Evolutionary conservation across 805 yeast species (phyloP), one percentile per base, ranked within the genome.

Genomic region (Lachancea kluyveri): DNA sequence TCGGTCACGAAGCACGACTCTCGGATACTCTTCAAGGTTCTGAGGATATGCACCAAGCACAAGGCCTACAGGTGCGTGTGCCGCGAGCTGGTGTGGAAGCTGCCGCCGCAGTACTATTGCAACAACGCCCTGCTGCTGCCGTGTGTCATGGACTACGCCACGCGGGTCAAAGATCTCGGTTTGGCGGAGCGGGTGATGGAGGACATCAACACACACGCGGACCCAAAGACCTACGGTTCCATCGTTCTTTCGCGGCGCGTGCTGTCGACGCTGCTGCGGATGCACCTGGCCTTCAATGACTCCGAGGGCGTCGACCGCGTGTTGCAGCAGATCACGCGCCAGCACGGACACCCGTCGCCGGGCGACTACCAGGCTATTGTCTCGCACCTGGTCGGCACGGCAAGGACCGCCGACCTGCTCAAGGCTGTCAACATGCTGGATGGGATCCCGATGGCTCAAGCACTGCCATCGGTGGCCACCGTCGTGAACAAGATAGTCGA

Each of bases 221-320:
- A 31, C 16, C 38, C 39, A 17, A 44, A 43, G 21, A 45, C 49
- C 10, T 36, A 41, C 26, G 5, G 18, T 3, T 8, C 17, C 12
- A 25, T 39, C 10, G 40, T 49, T 6, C 35, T 43, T 28, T 47
- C 53, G 16, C 44, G 38, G 33, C 38, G 44, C 15, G 42, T 44
- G 28, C 30, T 53, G 4, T 44, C 55, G 1, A 32, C 52, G 3
- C 21, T 54, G 10, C 33, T 54, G 12, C 35, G 41, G 12, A 42
- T 52, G 50, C 57, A 53, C 22, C 24, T 54, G 13, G 30, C 31
- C 5, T 54, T 53, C 24, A 42, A 45, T n/a, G 57, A 52, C 26
- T 43, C 54, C 10, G 35, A 33, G 8, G 54, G 56, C 29, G 56
- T 54, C 6, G 52, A 53, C 25, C 33, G 39, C 11, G 46, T 46